Evolutionary conservation across 1,139 yeast species (phyloP), one percentile per base, ranked within the genome.

Genomic region (Blastobotrys ciferrii): DNA sequence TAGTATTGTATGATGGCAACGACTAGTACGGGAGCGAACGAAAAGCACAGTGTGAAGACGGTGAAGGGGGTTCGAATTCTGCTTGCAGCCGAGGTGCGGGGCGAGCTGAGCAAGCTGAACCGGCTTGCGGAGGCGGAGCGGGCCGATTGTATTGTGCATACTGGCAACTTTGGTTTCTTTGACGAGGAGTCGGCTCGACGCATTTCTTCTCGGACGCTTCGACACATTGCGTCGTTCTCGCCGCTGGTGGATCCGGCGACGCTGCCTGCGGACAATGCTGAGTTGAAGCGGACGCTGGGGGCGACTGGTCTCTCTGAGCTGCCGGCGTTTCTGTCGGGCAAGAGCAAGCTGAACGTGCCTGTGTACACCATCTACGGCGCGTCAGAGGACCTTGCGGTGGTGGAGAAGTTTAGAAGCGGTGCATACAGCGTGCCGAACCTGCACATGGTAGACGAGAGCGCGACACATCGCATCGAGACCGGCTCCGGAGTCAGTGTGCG

Each of bases 121-220:
- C 66, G 60, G 25, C 69, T 80, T 31, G 84, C 81, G 0, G 54
- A 54, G 11, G 61, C 67, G 48, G 69, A 75, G 56, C 54, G 65
- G 2, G 84, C 84, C 1, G 72, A 75, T 37, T 58, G 75, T 25
- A 75, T 86, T 31, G 70, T 86, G 13, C 94, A 85, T 62, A 82
- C 89, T 1, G 94, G 94, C 13, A 84, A 83, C 57, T 85, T 86
- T 68, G 95, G 95, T 13, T 84, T 86, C 62, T 81, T 86, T 69
- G 85, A 84, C 59, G 67, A 67, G 32, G 76, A 75, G 14, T 79
- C 87, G 32, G 72, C 84, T n/a, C 69, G 66, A 9, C 71, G 77
- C 53, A 78, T 82, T 48, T 58, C 69, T 7, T 61, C 61, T 37
- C 62, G 58, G 61, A 65, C 70, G 14, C 62, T 72, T 44, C 76